Evolutionary conservation across 805 yeast genomes (phyloP).

Genomic region (Lachancea meyersii): DNA sequence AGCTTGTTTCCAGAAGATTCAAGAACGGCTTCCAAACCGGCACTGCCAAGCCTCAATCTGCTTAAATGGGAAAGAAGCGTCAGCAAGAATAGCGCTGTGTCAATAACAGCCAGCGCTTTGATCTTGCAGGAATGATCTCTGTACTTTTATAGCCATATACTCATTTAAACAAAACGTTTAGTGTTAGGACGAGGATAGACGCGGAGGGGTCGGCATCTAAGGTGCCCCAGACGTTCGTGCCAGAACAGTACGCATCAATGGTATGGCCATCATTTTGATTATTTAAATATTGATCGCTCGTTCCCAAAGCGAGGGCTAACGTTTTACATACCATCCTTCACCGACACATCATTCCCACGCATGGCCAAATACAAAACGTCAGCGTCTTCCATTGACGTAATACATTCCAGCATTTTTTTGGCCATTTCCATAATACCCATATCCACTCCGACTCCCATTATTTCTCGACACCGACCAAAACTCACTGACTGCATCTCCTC

Average conservation of each 20-base stretch:
- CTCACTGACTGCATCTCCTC: constrained; percentile 34
- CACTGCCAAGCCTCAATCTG: constrained; percentile 60
- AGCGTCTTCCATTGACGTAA: constrained; percentile 71
- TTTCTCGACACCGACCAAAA: constrained; percentile 34
- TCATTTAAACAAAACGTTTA: constrained; percentile 9
- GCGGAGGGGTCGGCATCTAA: background rate
- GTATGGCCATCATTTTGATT: no score
- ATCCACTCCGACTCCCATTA: constrained; percentile 51
- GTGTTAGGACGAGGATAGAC: background rate
- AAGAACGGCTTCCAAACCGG: constrained; percentile 98
- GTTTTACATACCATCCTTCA: no score
- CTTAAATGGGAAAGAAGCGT: constrained; percentile 36
- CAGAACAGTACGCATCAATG: no score
- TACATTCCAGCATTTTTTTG: constrained; percentile 59
- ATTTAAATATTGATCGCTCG: no score
- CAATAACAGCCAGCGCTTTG: constrained; percentile 2
- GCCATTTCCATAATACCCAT: constrained; percentile 62
- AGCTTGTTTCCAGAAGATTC: constrained; percentile 95
- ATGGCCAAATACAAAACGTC: constrained; percentile 67
- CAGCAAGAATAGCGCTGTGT: constrained; percentile 4
- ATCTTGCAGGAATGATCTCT: constrained; percentile 5
- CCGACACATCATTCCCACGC: constrained; percentile 15
- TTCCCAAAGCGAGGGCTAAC: no score
- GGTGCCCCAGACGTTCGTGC: no score
- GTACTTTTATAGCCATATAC: constrained; percentile 12